Evolutionary conservation across 1,139 yeast species (phyloP).

Genomic region (Debaryomyces udenii): DNA sequence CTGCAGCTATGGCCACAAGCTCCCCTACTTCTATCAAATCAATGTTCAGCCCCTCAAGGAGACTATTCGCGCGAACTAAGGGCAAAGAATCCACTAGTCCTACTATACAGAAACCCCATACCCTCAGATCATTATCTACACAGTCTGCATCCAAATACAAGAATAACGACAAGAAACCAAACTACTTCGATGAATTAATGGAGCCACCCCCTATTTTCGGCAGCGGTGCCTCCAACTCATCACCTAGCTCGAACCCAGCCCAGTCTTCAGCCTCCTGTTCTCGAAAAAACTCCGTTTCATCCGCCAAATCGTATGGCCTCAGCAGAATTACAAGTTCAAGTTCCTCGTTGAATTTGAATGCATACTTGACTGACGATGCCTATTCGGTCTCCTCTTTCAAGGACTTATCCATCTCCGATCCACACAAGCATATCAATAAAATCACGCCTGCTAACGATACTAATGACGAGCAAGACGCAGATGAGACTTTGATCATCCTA

Average conservation of each 20-base stretch:
- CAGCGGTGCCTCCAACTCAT: constrained; percentile 4
- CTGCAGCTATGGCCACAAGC: constrained; percentile 38
- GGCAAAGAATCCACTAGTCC: constrained; percentile 13
- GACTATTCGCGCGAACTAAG: constrained; percentile 30
- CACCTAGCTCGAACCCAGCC: constrained; percentile 6
- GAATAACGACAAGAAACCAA: constrained; percentile 1
- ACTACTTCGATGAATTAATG: constrained; percentile 28
- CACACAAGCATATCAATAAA: constrained; percentile 3
- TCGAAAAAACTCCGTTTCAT: constrained; percentile 30
- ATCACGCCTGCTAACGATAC: constrained; percentile 15
- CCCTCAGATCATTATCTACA: constrained; percentile 38
- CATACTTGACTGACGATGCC: constrained; percentile 45
- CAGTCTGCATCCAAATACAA: constrained; percentile 1
- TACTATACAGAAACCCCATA: constrained; percentile 23
- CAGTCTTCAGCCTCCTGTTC: constrained; percentile 16
- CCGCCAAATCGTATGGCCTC: constrained; percentile 27
- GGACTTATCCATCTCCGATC: not conserved
- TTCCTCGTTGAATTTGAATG: constrained; percentile 47
- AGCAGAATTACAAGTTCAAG: constrained; percentile 44
- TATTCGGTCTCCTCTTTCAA: constrained; percentile 16
- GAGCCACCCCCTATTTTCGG: constrained; percentile 45
- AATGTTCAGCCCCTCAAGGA: constrained; percentile 37
- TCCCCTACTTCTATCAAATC: constrained; percentile 36
- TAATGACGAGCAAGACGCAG: constrained; percentile 18
- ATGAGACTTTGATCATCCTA: constrained; percentile 14